Conservation (phyloP, 2,329 filamentous ascomycete genomes). For the Microdochium paspali region DNA sequence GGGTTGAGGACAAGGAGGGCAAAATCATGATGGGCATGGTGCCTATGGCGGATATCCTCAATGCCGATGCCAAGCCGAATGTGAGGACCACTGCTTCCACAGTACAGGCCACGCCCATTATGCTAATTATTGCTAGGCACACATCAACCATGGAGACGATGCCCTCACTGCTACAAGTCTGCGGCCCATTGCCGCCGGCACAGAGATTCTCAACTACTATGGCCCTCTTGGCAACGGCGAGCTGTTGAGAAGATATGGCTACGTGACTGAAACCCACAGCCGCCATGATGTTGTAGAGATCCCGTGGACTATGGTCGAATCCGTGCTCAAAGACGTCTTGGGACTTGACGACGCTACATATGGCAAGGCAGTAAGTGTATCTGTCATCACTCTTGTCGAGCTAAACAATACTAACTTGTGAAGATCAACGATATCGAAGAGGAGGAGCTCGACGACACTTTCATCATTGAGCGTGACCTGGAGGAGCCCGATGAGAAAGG, state of each 20-base stretch:
- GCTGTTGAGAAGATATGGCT: constrained; percentile 75
- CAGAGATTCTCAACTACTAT: constrained; percentile 84
- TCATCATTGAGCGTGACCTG: constrained; percentile 53
- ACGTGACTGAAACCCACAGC: constrained; percentile 69
- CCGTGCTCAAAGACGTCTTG: constrained; percentile 29
- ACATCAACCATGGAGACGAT: constrained; percentile 43
- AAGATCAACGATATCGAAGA: constrained; percentile 42
- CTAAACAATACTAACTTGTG: constrained; percentile 10
- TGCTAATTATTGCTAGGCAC: constrained; percentile 25
- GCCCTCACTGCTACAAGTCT: constrained; percentile 63
- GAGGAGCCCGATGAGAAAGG: constrained; percentile 42
- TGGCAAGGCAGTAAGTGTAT: constrained; percentile 31
- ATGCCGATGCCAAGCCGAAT: constrained; percentile 83
- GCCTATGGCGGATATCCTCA: constrained; percentile 81
- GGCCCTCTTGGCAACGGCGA: constrained; percentile 77
- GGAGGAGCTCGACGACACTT: constrained; percentile 64
- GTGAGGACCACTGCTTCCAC: constrained; percentile 28
- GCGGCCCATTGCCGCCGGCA: constrained; percentile 56
- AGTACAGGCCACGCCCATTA: background rate
- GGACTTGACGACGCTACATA: constrained; percentile 25
- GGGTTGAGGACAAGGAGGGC: constrained; percentile 53
- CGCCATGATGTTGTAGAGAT: constrained; percentile 79
- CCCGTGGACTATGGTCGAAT: constrained; percentile 48
- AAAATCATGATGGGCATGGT: constrained; percentile 71
- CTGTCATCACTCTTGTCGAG: background rate